Evolutionary conservation across 1,284 basidiomycete species (phyloP), one percentile per base, ranked within the genome.

Genomic region (Neolentinus lepideus): DNA sequence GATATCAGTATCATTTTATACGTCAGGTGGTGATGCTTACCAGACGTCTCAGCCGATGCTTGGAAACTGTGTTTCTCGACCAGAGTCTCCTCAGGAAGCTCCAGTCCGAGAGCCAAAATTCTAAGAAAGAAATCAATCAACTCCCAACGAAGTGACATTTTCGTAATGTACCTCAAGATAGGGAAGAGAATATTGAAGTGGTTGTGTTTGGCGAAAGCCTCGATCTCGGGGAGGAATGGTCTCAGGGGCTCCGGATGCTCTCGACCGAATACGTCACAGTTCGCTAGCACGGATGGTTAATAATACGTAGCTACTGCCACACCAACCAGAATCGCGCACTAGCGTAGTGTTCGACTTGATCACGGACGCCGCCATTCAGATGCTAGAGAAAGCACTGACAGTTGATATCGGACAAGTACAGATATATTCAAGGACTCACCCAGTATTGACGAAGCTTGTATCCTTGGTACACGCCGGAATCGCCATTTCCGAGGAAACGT

Each of bases 151-250:
- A 56, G 22, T 50, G 12, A 47, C 22, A 50, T 16, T 22, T 8
- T 11, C 6, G 6, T 21, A n/a, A 29, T 63, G 38, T 36, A 76
- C 80, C 73, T 72, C n/a, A 84, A 62, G 35, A 84, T 70, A 0
- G 77, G 76, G 57, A 77, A 68, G 12, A 84, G 60, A 16, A 84
- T 67, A 9, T 77, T 69, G 57, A 74, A 70, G 58, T 84, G 80
- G 58, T 79, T 81, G 55, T 79, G 72, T 27, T 69, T 71, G 19
- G 72, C 69, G 58, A 84, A 84, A 0, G 69, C 73, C 24, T 74
- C 68, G 22, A 89, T 74, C 62, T 88, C 85, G 4, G 81, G 76
- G 1, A 86, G 67, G 59, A 83, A 74, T 0, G 84, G 76, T 14
- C 74, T 71, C 55, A 85, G 53, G 24, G 74, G 62, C 60, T 77